Conservation (phyloP, 495 filamentous ascomycete genomes). For the Aspergillus leporis region DNA sequence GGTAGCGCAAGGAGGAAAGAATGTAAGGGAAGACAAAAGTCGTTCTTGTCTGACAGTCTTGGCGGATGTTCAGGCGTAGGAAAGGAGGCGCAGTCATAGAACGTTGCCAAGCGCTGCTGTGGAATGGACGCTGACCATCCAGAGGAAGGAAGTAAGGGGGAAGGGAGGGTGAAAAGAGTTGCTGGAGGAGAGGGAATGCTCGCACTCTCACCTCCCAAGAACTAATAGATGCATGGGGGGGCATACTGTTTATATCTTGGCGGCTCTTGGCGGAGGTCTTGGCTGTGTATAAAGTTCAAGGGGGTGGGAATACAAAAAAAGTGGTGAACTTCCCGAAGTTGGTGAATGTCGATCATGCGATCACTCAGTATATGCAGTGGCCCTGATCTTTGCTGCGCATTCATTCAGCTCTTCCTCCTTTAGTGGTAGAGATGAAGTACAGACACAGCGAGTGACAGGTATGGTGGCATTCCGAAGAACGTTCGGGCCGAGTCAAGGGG, state of each 20-base stretch:
- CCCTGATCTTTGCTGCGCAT: neutral
- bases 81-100: slow-evolving; percentile 8
- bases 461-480: neutral
- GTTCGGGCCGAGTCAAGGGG: slow-evolving; percentile 7
- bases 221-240: slow-evolving; percentile 11
- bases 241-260: slow-evolving; percentile 17
- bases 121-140: slow-evolving; percentile 18
- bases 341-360: slow-evolving; percentile 25
- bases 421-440: neutral
- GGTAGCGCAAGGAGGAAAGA: slow-evolving; percentile 3
- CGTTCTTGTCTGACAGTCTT: neutral
- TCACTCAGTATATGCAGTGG: neutral
- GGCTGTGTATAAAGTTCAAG: slow-evolving; percentile 13
- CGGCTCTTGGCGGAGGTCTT: slow-evolving; percentile 26
- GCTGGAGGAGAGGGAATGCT: neutral
- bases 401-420: neutral
- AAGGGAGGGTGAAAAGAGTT: neutral
- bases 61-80: slow-evolving; percentile 7
- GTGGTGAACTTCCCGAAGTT: slow-evolving; percentile 13
- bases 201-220: neutral
- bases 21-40: neutral
- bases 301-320: slow-evolving; percentile 4
- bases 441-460: slow-evolving; percentile 6
- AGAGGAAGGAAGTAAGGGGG: slow-evolving; percentile 20
- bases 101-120: slow-evolving; percentile 31